Evolutionary conservation across 805 yeast species (phyloP), one percentile per base, ranked within the genome.

Genomic region (Metschnikowia kofuensis): DNA sequence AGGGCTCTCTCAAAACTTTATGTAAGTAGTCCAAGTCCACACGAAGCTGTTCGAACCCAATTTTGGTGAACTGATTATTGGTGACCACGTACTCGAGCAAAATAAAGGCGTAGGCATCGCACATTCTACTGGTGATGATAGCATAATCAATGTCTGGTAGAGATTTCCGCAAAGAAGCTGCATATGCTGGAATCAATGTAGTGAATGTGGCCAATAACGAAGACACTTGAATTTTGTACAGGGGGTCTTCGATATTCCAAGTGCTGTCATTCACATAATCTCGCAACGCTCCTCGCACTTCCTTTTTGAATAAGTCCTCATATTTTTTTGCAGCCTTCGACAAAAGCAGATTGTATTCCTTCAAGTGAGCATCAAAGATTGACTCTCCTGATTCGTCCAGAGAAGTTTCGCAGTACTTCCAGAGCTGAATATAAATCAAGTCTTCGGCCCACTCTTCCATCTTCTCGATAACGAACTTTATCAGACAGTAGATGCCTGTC

Each of bases 391-490:
- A 42, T 10, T 48, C 58, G 1, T 44, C 45, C 12, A 49, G 40
- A n/a, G 61, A 42, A 6, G 58, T 51, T 35, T 60, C 57, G 58
- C 62, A 70, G 12, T 64, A 61, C 27, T 62, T 59, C 75, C 76
- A 72, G 30, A 74, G 64, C 54, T 72, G 76, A 10, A 71, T 62
- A 50, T 67, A 74, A 4, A 71, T 62, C 38, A 73, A 58, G 34
- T 71, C 70, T 37, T 65, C 66, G 29, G 71, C 63, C 76, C 77
- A 70, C 45, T 60, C 61, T 36, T 69, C 70, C 54, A 73, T 58
- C 16, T 62, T 51, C 35, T 59, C 58, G 6, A 47, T 37, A 1
- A 69, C 54, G 44, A 61, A 73, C 40, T 64, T 62, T 8, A 68
- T 55, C 65, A 64, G 67, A 40, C 76, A 70, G 44, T 62, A 70